Evolutionary conservation across 1,284 basidiomycete genomes (phyloP).

Genomic region (Melampsora larici-populina): DNA sequence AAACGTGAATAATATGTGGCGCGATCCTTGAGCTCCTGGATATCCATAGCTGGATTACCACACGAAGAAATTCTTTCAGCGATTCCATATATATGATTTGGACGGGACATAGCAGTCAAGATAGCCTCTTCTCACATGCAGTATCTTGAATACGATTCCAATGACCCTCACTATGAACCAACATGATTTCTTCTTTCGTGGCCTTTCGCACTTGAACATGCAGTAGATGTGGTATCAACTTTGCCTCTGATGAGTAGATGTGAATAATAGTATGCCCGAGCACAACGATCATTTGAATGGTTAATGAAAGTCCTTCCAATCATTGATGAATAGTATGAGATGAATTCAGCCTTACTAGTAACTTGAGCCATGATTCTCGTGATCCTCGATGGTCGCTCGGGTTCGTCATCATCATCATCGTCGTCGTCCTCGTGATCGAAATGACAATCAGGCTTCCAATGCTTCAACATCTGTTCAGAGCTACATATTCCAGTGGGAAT

Average conservation of each 20-base stretch:
- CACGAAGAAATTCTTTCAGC: neutral
- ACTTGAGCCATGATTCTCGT: conserved; percentile 22
- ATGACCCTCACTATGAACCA: conserved; percentile 83
- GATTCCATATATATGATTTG: neutral
- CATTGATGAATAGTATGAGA: neutral
- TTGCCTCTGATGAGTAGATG: conserved; percentile 52
- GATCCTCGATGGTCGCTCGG: conserved; percentile 30
- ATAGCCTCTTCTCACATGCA: conserved; percentile 33
- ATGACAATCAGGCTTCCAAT: conserved; percentile 28
- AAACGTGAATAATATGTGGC: conserved; percentile 77
- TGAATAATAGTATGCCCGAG: neutral
- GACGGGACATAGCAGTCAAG: conserved; percentile 58
- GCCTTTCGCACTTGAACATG: conserved; percentile 72
- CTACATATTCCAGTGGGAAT: conserved; percentile 20
- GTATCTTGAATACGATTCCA: conserved; percentile 75
- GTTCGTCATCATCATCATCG: conserved; percentile 33
- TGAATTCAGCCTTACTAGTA: conserved; percentile 15
- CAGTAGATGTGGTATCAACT: conserved; percentile 72
- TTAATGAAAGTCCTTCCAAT: neutral
- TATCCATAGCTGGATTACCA: conserved; percentile 62
- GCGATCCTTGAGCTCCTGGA: conserved; percentile 69
- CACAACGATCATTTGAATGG: neutral
- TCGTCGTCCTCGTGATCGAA: conserved; percentile 16
- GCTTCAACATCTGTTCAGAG: conserved; percentile 28
- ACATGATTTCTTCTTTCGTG: conserved; percentile 70